phyloP scores from a whole-genome alignment of 139 green algal genomes.

The Eudorina sp. region DNA sequence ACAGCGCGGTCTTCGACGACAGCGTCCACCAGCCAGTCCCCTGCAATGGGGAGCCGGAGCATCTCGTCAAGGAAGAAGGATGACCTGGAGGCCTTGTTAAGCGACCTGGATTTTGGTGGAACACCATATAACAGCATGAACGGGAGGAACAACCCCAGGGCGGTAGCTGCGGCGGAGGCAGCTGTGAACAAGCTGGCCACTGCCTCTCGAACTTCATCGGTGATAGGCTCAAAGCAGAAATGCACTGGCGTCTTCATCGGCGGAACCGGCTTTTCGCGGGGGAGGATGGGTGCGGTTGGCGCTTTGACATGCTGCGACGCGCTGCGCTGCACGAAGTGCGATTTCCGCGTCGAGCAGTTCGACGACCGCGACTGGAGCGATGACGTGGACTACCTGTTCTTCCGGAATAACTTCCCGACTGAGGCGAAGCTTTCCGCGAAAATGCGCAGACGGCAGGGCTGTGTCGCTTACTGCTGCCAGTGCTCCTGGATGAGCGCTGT shows the following conservation, averaged over 20 bases:
- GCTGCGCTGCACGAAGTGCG: constrained; percentile 63
- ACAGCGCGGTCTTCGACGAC: neutral
- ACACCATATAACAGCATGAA: constrained; percentile 42
- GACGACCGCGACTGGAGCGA: constrained; percentile 40
- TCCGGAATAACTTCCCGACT: constrained; percentile 61
- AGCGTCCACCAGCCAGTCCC: neutral
- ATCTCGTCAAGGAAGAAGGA: neutral
- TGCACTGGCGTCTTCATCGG: constrained; percentile 54
- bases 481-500: constrained; percentile 53
- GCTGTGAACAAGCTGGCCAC: neutral
- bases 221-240: constrained; percentile 43
- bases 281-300: constrained; percentile 51
- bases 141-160: neutral
- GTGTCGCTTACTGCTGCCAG: constrained; percentile 61
- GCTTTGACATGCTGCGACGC: constrained; percentile 50
- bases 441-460: constrained; percentile 24
- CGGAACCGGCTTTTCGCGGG: constrained; percentile 28
- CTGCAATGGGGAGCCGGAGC: neutral
- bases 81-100: constrained; percentile 23
- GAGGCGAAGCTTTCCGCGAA: constrained; percentile 49
- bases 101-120: constrained; percentile 42
- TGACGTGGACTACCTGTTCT: constrained; percentile 60
- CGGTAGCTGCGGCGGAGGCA: neutral
- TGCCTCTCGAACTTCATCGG: neutral
- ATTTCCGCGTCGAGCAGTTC: constrained; percentile 59